A percentile compares a stretch with the other conserved stretches of the same genome.
phyloP scores from a whole-genome alignment of 2,329 filamentous ascomycete species.

The Diaporthe amygdali region DNA sequence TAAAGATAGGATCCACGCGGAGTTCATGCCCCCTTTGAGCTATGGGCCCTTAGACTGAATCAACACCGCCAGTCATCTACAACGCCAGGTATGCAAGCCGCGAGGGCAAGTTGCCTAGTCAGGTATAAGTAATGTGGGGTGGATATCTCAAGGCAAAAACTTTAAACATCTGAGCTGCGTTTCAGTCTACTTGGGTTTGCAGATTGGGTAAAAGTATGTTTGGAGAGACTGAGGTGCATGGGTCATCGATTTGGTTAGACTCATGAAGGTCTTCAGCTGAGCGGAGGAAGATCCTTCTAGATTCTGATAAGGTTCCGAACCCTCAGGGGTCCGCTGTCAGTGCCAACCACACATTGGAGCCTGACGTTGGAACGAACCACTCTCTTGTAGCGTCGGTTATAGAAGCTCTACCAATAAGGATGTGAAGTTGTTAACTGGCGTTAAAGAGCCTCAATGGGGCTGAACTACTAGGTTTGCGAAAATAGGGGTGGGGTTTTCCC shows the following conservation, averaged over 20 bases:
- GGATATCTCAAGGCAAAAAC: not conserved
- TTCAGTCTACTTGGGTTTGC: not conserved
- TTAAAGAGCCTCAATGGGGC: too few species aligned
- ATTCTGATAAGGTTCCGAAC: too few species aligned
- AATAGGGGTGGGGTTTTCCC: too few species aligned
- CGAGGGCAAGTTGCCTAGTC: not conserved
- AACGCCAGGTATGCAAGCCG: not conserved
- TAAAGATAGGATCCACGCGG: constrained; percentile 25
- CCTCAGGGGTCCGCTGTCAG: not conserved
- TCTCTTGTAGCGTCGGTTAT: not conserved
- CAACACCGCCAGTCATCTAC: not conserved
- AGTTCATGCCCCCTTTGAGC: constrained; percentile 22
- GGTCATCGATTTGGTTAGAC: not conserved
- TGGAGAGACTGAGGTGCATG: not conserved
- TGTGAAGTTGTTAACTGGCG: too few species aligned
- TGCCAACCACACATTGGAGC: not conserved
- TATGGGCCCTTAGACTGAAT: constrained; percentile 26
- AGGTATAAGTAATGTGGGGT: not conserved
- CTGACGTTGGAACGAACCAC: not conserved
- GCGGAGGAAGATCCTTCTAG: not conserved
- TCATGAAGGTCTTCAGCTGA: too few species aligned
- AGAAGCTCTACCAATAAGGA: too few species aligned
- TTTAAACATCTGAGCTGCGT: not conserved
- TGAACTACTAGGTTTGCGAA: too few species aligned
- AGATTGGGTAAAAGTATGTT: not conserved